Base-by-base conservation (phyloP, 2,329 filamentous ascomycete genomes). In the Rhynchosporium secalis region DNA sequence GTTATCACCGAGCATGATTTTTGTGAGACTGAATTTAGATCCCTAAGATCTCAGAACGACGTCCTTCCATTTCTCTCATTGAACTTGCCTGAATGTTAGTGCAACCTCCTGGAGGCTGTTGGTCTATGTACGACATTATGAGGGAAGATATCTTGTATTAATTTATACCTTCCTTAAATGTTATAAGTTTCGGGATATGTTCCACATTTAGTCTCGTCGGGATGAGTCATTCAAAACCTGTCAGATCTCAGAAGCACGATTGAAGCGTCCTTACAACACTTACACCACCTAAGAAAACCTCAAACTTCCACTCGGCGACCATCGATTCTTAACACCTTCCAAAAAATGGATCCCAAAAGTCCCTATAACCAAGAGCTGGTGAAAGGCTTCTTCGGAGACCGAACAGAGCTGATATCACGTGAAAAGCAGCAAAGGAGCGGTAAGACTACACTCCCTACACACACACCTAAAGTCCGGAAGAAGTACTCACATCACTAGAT, bases 401-500 rank as follows among this genome's bases (percentile, higher is more conserved):
- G 65, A n/a, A 45, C 45, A 31, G 48, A 57, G 8, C 40, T 67
- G 5, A 65, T 65, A 52, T 48, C 61, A 40, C 26, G 63, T 48
- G 68, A 70, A 49, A 62, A 58, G 15, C 15, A 36, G 26, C 66
- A 68, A 38, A 61, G 68, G 36, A 70, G 66, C 49, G 68, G 68
- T 67, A 62, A 46, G 43, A 28, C 4, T n/a, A 3, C 2, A 26
- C 13, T 31, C 5, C 20, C 3, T 13, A 12, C 10, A 40, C 40
- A 4, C 7, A 13, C 40, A 10, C 40, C 10, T n/a, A 43, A 7
- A 43, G 40, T 12, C 12, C 12, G 4, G 40, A 43, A 43, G 40
- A 43, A 12, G 13, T 10, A 47, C 38, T 51, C 40, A 62, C 15
- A 13, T 26, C 20, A 12, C 3, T 15, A 87, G 87, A 91, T 75